Conservation (phyloP, 2,329 filamentous ascomycete genomes). For the Exophiala sp. region DNA sequence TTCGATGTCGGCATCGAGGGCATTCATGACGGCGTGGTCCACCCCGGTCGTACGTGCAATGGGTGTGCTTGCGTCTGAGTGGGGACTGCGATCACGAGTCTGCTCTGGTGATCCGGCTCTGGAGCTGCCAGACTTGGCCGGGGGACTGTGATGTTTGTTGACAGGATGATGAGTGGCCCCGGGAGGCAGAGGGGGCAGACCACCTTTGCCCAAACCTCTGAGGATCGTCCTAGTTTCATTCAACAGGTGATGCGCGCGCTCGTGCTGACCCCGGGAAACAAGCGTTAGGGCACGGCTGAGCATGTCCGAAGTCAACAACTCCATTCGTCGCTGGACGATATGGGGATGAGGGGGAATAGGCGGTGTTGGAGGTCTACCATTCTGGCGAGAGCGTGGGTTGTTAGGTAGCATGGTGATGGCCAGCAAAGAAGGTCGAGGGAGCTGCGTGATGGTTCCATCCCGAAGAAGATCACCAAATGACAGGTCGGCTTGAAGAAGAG, state of each 20-base stretch:
- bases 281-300: conserved; percentile 84
- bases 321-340: conserved; percentile 95
- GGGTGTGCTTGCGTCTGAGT: conserved; percentile 39
- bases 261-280: conserved; percentile 84
- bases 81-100: conserved; percentile 34
- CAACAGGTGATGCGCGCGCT: conserved; percentile 84
- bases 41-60: conserved; percentile 55
- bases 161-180: conserved; percentile 43
- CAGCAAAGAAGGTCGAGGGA: conserved; percentile 80
- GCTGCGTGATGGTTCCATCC: conserved; percentile 77
- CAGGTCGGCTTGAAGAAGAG: conserved; percentile 89
- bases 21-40: conserved; percentile 71
- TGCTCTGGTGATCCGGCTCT: conserved; percentile 38
- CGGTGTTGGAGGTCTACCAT: conserved; percentile 52
- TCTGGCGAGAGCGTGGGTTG: conserved; percentile 56
- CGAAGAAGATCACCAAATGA: conserved; percentile 89
- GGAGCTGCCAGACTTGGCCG: conserved; percentile 34
- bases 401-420: conserved; percentile 89
- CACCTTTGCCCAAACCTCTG: conserved; percentile 91
- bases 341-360: conserved; percentile 92
- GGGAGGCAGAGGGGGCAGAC: conserved; percentile 79
- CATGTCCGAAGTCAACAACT: conserved; percentile 96
- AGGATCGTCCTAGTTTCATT: conserved; percentile 91
- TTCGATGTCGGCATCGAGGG: conserved; percentile 86
- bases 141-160: conserved; percentile 36